These are phyloP conservation scores for Magnusiomyces ingens DNA, from an alignment of 1,139 yeast genomes.

Conservation along the genomic window DNA sequence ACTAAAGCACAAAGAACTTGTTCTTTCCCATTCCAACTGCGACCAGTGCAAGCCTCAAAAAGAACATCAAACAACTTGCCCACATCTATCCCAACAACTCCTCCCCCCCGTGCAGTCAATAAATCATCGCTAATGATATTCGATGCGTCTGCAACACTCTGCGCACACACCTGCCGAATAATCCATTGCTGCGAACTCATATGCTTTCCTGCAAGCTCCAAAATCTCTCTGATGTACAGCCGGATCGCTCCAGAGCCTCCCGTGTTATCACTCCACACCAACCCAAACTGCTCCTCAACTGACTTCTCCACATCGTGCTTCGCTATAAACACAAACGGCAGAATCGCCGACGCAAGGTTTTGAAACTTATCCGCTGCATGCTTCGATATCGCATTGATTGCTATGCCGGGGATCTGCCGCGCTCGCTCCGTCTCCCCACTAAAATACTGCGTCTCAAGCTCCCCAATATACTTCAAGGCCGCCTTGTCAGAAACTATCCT, in stretches of 20 bases:
- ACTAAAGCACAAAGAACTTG: slow-evolving; percentile 64
- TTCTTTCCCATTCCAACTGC: slow-evolving; percentile 89
- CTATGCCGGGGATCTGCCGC: slow-evolving; percentile 51
- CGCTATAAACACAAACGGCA: slow-evolving; percentile 78
- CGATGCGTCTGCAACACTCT: slow-evolving; percentile 59
- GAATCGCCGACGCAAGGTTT: slow-evolving; percentile 52
- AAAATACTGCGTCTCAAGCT: slow-evolving; percentile 54
- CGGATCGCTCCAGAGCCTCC: slow-evolving; percentile 66
- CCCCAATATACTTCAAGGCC: slow-evolving; percentile 48
- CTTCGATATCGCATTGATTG: slow-evolving; percentile 61
- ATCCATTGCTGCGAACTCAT: slow-evolving; percentile 53
- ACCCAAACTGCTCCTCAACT: slow-evolving; percentile 46
- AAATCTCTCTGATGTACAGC: slow-evolving; percentile 67
- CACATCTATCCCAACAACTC: slow-evolving; percentile 17
- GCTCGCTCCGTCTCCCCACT: slow-evolving; percentile 43
- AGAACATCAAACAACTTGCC: slow-evolving; percentile 47
- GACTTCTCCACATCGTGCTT: slow-evolving; percentile 54
- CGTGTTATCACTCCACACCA: slow-evolving; percentile 76
- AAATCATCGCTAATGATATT: slow-evolving; percentile 26
- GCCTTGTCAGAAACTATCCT: slow-evolving; percentile 53
- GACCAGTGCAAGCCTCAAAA: slow-evolving; percentile 61
- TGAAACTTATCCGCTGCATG: slow-evolving; percentile 67
- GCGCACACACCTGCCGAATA: slow-evolving; percentile 65
- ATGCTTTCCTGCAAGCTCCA: slow-evolving; percentile 40
- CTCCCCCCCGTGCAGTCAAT: slow-evolving; percentile 26